Percentiles rank a stretch among this genome's conserved stretches.
phyloP scores from a whole-genome alignment of 2,329 filamentous ascomycete species.

The Scedosporium aurantiacum region DNA sequence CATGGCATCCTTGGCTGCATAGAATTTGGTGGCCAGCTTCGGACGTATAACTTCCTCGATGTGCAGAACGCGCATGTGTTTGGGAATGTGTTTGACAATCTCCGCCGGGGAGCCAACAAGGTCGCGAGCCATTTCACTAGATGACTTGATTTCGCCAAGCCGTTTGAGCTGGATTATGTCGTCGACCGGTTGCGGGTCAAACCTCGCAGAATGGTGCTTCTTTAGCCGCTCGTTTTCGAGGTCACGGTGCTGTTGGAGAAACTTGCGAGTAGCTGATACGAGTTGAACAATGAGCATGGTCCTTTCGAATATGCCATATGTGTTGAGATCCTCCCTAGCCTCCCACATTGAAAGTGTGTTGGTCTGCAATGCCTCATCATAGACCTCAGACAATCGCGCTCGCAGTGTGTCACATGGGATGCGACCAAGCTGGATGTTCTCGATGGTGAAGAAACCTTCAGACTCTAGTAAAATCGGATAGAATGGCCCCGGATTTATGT shows the following conservation, averaged over 20 bases:
- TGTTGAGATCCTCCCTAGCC: constrained; percentile 10
- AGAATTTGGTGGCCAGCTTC: constrained; percentile 21
- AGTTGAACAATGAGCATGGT: constrained; percentile 7
- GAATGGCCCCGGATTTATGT: constrained; percentile 12
- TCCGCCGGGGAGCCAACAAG: constrained; percentile 20
- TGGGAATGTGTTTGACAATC: constrained; percentile 20
- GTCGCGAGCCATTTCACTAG: constrained; percentile 17
- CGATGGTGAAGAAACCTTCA: constrained; percentile 11
- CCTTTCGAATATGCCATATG: constrained; percentile 15
- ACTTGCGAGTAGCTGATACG: neutral
- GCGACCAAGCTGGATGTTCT: constrained; percentile 5
- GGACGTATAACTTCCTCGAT: constrained; percentile 26
- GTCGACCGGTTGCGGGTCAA: neutral
- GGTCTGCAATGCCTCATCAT: constrained; percentile 9
- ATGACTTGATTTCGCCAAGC: constrained; percentile 6
- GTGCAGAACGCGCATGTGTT: constrained; percentile 23
- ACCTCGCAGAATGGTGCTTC: neutral
- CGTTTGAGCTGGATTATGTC: constrained; percentile 3
- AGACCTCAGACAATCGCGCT: constrained; percentile 10
- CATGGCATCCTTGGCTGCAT: constrained; percentile 2
- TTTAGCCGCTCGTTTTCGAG: neutral
- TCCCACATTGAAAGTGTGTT: constrained; percentile 16
- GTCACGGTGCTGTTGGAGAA: neutral
- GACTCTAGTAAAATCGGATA: constrained; percentile 15
- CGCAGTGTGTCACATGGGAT: constrained; percentile 4